A percentile compares a stretch with the other conserved stretches of the same genome.
Conservation (phyloP, 176 grass and related monocot species). For the Aegilops longissima region DNA sequence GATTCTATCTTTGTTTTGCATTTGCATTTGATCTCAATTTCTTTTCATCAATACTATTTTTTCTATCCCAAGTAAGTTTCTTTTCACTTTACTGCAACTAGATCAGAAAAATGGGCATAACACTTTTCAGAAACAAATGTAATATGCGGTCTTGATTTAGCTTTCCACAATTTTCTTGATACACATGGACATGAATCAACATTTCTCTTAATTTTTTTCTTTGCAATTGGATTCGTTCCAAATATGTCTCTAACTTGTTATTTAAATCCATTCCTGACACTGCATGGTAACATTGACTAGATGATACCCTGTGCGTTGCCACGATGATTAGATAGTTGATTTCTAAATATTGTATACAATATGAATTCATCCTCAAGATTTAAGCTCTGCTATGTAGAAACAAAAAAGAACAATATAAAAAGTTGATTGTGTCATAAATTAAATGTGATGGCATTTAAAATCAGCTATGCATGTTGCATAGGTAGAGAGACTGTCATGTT, state of each 20-base stretch:
- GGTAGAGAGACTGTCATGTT: no score
- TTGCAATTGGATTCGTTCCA: neutral
- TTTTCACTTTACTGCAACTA: neutral
- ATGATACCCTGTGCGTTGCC: no score
- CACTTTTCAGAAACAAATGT: no score
- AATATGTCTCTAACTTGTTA: neutral
- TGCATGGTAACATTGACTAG: neutral
- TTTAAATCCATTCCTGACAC: neutral
- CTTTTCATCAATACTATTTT: neutral
- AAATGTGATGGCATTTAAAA: no score
- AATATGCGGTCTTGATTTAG: neutral
- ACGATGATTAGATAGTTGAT: no score
- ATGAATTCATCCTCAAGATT: no score
- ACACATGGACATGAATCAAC: neutral
- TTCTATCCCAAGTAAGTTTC: neutral
- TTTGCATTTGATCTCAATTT: neutral
- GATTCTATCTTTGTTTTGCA: neutral
- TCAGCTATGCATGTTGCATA: no score
- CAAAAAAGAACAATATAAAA: no score
- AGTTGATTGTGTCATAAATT: no score
- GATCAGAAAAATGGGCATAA: neutral
- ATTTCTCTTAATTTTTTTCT: neutral
- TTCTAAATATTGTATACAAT: no score
- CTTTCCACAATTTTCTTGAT: neutral
- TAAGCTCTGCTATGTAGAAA: no score